These are phyloP conservation scores for Thymus mandschuricus DNA, from an alignment of 257 asterid species.

Conservation along the genomic window DNA sequence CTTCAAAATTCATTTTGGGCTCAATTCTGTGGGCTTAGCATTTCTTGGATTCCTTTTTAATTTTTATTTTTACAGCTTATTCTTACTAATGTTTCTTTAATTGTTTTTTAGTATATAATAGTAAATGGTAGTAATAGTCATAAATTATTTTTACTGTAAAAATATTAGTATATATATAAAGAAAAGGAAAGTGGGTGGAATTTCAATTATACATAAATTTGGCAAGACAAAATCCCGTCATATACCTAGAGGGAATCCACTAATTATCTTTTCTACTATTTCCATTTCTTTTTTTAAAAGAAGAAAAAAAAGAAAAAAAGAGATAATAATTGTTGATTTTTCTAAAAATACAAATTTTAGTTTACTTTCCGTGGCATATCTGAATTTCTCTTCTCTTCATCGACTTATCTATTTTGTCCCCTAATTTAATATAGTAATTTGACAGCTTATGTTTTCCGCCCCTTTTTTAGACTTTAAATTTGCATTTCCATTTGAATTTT, in stretches of 20 bases:
- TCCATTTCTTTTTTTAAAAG: no score
- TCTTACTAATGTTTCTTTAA: no score
- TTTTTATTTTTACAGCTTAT: no score
- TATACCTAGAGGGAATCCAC: background rate
- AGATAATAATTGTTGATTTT: no score
- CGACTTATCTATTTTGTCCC: background rate
- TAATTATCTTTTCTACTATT: background rate
- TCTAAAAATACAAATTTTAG: no score
- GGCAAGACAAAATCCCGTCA: background rate
- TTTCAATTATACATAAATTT: background rate
- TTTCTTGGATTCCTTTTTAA: no score
- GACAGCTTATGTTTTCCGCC: slow-evolving; percentile 18
- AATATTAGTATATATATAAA: no score
- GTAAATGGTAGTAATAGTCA: no score
- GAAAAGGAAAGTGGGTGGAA: background rate
- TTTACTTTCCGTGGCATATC: background rate
- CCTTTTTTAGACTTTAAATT: slow-evolving; percentile 30
- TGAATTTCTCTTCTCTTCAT: slow-evolving; percentile 14
- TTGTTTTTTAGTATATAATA: no score
- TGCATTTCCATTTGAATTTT: slow-evolving; percentile 15
- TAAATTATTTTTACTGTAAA: no score
- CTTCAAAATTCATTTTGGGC: background rate
- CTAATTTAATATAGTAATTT: slow-evolving; percentile 7
- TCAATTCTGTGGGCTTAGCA: no score
- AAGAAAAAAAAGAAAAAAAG: no score